phyloP scores from a whole-genome alignment of 2,329 filamentous ascomycete species.

The Helotiales sp. region DNA sequence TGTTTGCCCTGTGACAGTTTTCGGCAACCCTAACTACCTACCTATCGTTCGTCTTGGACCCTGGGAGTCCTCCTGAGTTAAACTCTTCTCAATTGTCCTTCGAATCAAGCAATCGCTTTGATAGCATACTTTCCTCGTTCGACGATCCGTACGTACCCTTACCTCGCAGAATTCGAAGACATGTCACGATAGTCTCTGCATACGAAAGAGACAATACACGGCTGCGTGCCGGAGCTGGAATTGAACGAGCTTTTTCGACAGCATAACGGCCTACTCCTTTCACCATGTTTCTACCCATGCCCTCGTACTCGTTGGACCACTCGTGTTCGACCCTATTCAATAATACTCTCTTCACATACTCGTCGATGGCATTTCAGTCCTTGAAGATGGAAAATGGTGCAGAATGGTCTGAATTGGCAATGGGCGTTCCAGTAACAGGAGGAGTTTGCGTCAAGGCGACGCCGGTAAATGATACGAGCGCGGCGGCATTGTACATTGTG shows the following conservation, averaged over 20 bases:
- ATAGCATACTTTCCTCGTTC: constrained; percentile 32
- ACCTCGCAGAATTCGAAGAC: constrained; percentile 21
- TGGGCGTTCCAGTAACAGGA: constrained; percentile 73
- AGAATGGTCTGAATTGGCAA: constrained; percentile 69
- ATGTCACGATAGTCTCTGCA: constrained; percentile 35
- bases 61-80: constrained; percentile 27
- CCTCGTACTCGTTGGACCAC: constrained; percentile 70
- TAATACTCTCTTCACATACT: constrained; percentile 85
- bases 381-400: constrained; percentile 71
- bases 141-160: constrained; percentile 17
- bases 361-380: constrained; percentile 74
- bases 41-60: constrained; percentile 14
- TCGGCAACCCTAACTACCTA: background rate
- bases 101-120: constrained; percentile 36
- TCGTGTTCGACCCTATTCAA: constrained; percentile 83
- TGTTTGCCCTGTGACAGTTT: background rate
- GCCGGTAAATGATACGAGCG: constrained; percentile 58
- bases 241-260: constrained; percentile 24
- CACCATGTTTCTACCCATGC: constrained; percentile 61
- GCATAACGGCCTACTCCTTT: background rate
- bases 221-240: constrained; percentile 21
- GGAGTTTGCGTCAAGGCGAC: constrained; percentile 77
- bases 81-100: constrained; percentile 24
- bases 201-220: constrained; percentile 26
- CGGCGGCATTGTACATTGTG: constrained; percentile 77